Base-by-base conservation (phyloP, 1,284 basidiomycete species). In the Trichosporon sp. region DNA sequence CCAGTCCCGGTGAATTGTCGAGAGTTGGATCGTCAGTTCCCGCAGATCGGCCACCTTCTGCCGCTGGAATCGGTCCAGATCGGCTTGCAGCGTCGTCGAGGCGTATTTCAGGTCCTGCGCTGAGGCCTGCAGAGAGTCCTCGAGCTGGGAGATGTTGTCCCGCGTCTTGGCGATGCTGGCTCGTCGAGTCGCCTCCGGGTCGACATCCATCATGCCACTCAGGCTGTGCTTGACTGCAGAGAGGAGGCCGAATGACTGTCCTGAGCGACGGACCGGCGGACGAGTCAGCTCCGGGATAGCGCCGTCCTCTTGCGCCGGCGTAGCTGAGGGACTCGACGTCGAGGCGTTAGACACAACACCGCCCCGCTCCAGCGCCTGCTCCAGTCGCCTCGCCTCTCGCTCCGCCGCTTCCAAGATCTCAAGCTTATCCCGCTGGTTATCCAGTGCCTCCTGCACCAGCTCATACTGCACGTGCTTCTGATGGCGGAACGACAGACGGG, bases 401-500 rank as follows among this genome's bases (percentile, higher is more conserved):
- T 99, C 96, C 61, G 89, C 91, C 73, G 89, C 90, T 80, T 99
- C 96, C 6, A 97, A 84, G 59, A 96, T 90, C 63, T 91, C 92
- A 56, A 99, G 83, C 71, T 89, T 86, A 73, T 92, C 90, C 63
- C 89, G 88, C 81, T 95, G 97, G 13, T 84, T 84, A 69, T 95
- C 94, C 21, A 99, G 83, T 31, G 86, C 85, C 74, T 98, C 95
- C 76, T 95, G 91, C 0, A 95, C 95, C 84, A 96, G 89, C 81
- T 99, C 96, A 74, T 90, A 95, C 78, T 99, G 96, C 10, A 95
- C 90, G 71, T 99, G 95, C 81, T 99, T 99, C 81, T 95, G 92
- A 78, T 99, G 96, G 32, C 96, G 88, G 82, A 96, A 99, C 1
- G 88, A 88, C 58, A 99, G 86, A 23, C 98, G 83, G 74, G 91